A percentile compares a stretch with the other conserved stretches of the same genome.
Evolutionary conservation across 1,139 yeast genomes (phyloP).

Genomic region (Geotrichum citri-aurantii): DNA sequence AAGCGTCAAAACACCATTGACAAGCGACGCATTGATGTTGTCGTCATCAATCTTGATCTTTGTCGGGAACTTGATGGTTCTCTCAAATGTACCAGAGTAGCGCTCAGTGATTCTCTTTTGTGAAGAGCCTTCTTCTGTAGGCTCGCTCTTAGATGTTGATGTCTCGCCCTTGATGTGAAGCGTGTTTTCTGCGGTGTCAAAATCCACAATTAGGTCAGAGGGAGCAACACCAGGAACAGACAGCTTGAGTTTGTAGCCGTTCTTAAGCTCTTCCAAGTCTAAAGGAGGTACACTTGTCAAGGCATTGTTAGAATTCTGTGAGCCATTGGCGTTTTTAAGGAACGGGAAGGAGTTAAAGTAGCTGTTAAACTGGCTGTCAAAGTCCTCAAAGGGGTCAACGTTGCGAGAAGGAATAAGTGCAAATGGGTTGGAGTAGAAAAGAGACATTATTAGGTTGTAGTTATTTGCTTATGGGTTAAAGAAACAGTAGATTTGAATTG

Average conservation of each 20-base stretch:
- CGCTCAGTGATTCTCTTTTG: slow-evolving; percentile 17
- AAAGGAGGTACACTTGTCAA: slow-evolving; percentile 3
- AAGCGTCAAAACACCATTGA: slow-evolving; percentile 48
- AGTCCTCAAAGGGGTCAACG: slow-evolving; percentile 4
- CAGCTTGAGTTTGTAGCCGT: slow-evolving; percentile 4
- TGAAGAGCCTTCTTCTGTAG: slow-evolving; percentile 16
- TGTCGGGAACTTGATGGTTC: slow-evolving; percentile 49
- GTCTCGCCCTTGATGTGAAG: slow-evolving; percentile 24
- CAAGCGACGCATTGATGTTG: slow-evolving; percentile 46
- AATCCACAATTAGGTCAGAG: slow-evolving; percentile 47
- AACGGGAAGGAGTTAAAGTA: not conserved
- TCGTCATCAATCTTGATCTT: slow-evolving; percentile 48
- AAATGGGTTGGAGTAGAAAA: not conserved
- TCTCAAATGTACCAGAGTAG: slow-evolving; percentile 39
- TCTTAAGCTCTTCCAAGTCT: not conserved
- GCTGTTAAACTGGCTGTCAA: not conserved
- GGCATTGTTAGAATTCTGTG: not conserved
- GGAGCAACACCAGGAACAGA: slow-evolving; percentile 54
- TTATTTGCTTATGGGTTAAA: not conserved
- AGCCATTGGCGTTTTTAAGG: not conserved
- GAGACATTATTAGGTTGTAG: not conserved
- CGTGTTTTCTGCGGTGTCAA: slow-evolving; percentile 38
- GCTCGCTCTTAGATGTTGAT: slow-evolving; percentile 17
- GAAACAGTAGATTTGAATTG: not conserved
- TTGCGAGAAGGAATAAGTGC: not conserved